Base-by-base conservation (phyloP, 805 yeast genomes). In the Nakazawaea wyomingensis region DNA sequence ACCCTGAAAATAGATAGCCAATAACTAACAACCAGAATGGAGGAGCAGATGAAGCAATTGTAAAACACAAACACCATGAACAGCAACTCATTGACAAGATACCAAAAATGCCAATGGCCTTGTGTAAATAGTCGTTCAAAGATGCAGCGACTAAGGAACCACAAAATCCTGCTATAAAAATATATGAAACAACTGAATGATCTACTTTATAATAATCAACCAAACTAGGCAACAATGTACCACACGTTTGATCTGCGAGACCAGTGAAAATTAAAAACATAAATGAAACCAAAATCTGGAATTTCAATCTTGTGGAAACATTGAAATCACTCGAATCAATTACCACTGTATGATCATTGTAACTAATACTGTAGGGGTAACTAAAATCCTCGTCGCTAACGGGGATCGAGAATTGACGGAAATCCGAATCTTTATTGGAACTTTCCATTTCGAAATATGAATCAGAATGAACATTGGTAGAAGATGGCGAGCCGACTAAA, bases 211-310 rank as follows among this genome's bases (percentile, higher is more conserved):
- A 81, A 39, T 73, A 59, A 3, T 53, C 57, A 43, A 77, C 71
- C n/a, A 80, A 48, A 34, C 68, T 61, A 2, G 84, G 83, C 46
- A 81, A 62, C 33, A 80, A 53, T 0, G 85, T 70, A 0, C 87
- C 87, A 18, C 78, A 57, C 0, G 82, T 65, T 53, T 80, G 84
- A 50, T 81, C 87, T 5, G 71, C 67, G 27, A 80, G 53, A 0
- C 88, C 88, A 44, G 74, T 57, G 3, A 77, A 53, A 2, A 68
- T 54, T 50, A 79, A 72, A 1, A 66, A 55, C 19, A 60, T 32
- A 46, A 64, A 73, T 1, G 69, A 57, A 0, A 70, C 55, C 0
- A 61, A 1, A 14, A 79, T 60, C 54, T 79, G 83, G 4, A 55
- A 14, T 43, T 65, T 65, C 13, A 79, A 57, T 31, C 61, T 57